phyloP scores from a whole-genome alignment of 2,329 filamentous ascomycete species.

The Colletotrichum graminicola region DNA sequence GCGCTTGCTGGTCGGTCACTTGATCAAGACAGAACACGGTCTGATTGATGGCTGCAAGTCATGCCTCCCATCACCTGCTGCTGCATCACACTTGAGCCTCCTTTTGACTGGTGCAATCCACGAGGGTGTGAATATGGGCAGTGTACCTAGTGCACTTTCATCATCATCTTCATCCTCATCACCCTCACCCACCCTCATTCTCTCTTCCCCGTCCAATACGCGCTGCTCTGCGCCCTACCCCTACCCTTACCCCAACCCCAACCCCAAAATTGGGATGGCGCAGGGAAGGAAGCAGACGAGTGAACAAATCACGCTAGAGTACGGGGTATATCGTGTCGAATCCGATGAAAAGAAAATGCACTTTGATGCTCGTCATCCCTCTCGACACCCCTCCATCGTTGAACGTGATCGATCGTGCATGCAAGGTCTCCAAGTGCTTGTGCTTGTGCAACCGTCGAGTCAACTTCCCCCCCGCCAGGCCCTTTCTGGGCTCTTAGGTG shows the following conservation, averaged over 20 bases:
- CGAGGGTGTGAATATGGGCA: conserved; percentile 25
- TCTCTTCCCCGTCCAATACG: neutral
- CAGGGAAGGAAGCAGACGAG: neutral
- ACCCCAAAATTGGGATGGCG: neutral
- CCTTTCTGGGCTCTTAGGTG: neutral
- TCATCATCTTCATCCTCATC: too few species aligned
- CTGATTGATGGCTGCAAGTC: conserved; percentile 2
- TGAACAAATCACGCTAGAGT: neutral
- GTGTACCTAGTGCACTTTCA: neutral
- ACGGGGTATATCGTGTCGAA: conserved; percentile 4
- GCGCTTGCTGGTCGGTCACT: conserved; percentile 32
- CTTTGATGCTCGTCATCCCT: conserved; percentile 28
- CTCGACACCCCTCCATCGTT: neutral
- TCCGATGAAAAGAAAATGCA: conserved; percentile 1
- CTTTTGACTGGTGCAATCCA: conserved; percentile 7
- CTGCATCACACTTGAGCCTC: conserved; percentile 10
- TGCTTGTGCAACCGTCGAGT: neutral
- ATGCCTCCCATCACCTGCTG: conserved; percentile 10
- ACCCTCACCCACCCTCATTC: too few species aligned
- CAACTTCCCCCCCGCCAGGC: neutral
- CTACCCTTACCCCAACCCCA: neutral
- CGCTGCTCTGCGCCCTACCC: neutral
- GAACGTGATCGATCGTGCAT: conserved; percentile 39
- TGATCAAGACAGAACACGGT: conserved; percentile 6
- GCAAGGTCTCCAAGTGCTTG: conserved; percentile 9